Conservation (phyloP, 768 basidiomycete genomes). For the Sistotremastrum suecicum region DNA sequence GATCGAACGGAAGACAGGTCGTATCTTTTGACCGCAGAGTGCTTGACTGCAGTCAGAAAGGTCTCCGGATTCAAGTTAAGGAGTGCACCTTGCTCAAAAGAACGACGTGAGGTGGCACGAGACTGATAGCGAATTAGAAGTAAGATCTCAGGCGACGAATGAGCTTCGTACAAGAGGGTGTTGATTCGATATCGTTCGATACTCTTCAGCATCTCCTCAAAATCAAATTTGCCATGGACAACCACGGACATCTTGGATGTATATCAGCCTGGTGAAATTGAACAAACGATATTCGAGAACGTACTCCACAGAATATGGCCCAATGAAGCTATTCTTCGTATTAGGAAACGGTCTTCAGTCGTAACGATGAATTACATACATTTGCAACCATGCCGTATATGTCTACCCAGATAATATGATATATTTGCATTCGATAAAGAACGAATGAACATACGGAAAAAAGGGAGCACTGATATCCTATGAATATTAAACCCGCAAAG, state of each 20-base stretch:
- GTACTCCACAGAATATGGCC: conserved; percentile 12
- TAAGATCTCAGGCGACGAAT: neutral
- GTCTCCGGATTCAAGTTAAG: neutral
- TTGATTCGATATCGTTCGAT: conserved; percentile 12
- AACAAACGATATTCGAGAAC: conserved; percentile 1
- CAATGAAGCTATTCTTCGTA: conserved; percentile 7
- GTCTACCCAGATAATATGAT: conserved; percentile 1
- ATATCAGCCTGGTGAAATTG: neutral
- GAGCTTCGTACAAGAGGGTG: conserved; percentile 8
- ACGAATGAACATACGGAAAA: conserved; percentile 10
- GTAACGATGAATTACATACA: neutral
- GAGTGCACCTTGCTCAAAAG: conserved; percentile 8
- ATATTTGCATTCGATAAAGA: neutral
- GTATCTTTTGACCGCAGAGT: conserved; percentile 12
- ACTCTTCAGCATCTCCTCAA: conserved; percentile 10
- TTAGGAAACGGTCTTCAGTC: neutral
- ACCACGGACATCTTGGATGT: conserved; percentile 8
- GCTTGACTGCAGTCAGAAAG: conserved; percentile 4
- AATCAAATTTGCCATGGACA: conserved; percentile 11
- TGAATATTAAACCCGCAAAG: neutral
- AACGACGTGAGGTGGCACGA: conserved; percentile 14
- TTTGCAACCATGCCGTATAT: conserved; percentile 12
- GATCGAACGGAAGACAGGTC: conserved; percentile 11
- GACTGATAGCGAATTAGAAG: conserved; percentile 1
- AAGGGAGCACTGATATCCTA: neutral